Base-by-base conservation (phyloP, 345 rosid species). In the Erysimum cheiranthoides region DNA sequence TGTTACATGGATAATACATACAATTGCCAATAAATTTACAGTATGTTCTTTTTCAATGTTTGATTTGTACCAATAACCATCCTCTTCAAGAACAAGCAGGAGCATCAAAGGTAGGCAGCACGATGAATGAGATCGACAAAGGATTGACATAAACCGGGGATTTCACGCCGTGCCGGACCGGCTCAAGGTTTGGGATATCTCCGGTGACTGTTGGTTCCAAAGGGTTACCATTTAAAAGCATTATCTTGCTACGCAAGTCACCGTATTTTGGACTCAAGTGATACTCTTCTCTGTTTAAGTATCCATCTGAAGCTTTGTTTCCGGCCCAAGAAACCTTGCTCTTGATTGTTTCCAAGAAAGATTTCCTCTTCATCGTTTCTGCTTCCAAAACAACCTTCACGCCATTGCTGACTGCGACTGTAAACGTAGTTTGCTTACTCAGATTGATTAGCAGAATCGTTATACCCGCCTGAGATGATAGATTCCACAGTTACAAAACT, bases 371-470 rank as follows among this genome's bases (percentile, higher is more conserved):
- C 61, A 50, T 71, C 27, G 76, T 54, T 35, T 71, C 61, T 34
- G 71, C 66, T 1, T 31, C 50, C 75, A 85, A 58, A 47, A 78
- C 40, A 36, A 78, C 77, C 25, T 80, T 83, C 81, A 78, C 47
- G 28, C 83, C 87, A 32, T 78, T 87, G 62, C 83, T 85, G 76
- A 84, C 84, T 42, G 58, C 54, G 35, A 89, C 71, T 16, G 81
- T 66, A 78, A 84, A 90, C 50, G 82, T 82, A 0, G 93, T 88
- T 74, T 82, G 79, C 34, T 91, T 85, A 83, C 93, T 88, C 73
- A 93, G 72, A 74, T 93, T 93, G 75, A 93, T 90, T 57, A 93
- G 85, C 53, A 93, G 89, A 58, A 91, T 73, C 13, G 98, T 93
- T 53, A 90, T 78, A 10, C 98, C 98, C 2, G 81, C 82, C 97